Conservation (phyloP, 345 rosid species). For the Erucastrum elatum region DNA sequence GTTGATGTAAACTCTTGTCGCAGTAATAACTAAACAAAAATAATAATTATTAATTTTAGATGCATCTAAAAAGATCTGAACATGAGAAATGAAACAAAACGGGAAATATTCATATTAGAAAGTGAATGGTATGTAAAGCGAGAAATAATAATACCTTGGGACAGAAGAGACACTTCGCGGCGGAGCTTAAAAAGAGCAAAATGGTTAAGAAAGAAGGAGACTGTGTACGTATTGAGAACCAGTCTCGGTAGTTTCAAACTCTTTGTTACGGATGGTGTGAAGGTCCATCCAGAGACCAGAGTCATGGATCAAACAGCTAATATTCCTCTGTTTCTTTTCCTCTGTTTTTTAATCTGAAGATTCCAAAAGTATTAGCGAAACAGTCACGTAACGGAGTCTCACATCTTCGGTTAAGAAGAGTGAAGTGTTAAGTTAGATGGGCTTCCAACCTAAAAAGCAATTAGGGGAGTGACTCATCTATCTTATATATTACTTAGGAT, state of each 20-base stretch:
- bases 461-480: too few species aligned
- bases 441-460: too few species aligned
- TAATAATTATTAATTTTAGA: too few species aligned
- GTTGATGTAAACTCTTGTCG: too few species aligned
- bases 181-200: conserved; percentile 33
- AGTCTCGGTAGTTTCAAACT: conserved; percentile 31
- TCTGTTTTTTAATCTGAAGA: neutral
- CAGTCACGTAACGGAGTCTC: conserved; percentile 14
- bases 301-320: conserved; percentile 35
- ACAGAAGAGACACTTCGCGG: neutral
- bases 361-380: conserved; percentile 31
- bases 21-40: too few species aligned
- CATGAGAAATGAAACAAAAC: too few species aligned
- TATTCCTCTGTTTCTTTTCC: conserved; percentile 18
- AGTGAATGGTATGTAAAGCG: too few species aligned
- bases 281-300: conserved; percentile 28
- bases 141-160: conserved; percentile 14
- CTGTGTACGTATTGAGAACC: conserved; percentile 3
- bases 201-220: conserved; percentile 28
- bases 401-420: conserved; percentile 12
- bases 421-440: too few species aligned
- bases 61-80: too few species aligned
- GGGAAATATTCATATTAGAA: too few species aligned
- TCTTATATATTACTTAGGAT: too few species aligned
- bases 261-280: conserved; percentile 5